Base-by-base conservation (phyloP, 1,284 basidiomycete species). In the Cryptococcus hybrid region DNA sequence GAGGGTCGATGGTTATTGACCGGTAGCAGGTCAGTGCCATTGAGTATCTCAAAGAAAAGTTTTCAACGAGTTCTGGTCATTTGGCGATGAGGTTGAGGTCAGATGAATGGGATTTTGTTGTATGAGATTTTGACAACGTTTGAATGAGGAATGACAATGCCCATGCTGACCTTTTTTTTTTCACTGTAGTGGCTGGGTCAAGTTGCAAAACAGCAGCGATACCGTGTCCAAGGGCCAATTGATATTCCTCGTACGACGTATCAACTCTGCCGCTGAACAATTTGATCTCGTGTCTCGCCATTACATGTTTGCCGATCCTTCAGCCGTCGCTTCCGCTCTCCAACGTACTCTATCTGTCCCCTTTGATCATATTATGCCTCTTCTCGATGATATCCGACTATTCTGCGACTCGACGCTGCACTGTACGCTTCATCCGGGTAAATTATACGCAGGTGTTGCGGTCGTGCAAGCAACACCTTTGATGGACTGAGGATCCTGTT, bases 211-310 rank as follows among this genome's bases (percentile, higher is more conserved):
- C 56, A 63, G 64, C 44, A 68, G 62, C 34, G 75, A 77, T 58
- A 78, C 74, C 2, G 74, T 79, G 7, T 75, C 78, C 4, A 79
- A 79, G 62, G 79, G 79, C 13, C 79, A 80, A 63, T 65, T 80
- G 52, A 74, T 80, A 58, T 76, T 79, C 59, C 70, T 80, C 9
- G 75, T 79, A 3, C 74, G 78, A 12, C 68, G 78, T 7, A 68
- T 80, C 7, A 64, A 66, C 2, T 76, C 74, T 12, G 50, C 66
- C 8, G 64, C 69, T 24, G 78, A 81, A 56, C 74, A 73, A 45
- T 66, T 66, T 37, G 74, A 76, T 45, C 69, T 80, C 18, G 61
- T 77, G 35, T 70, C 75, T 3, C 69, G 75, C 15, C 72, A 78
- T 38, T 80, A 72, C 63, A 76, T 78, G 58, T 81, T 80, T 54